Evolutionary conservation across 2,329 filamentous ascomycete species (phyloP), one percentile per base, ranked within the genome.

Genomic region (Microcyclospora pomicola): DNA sequence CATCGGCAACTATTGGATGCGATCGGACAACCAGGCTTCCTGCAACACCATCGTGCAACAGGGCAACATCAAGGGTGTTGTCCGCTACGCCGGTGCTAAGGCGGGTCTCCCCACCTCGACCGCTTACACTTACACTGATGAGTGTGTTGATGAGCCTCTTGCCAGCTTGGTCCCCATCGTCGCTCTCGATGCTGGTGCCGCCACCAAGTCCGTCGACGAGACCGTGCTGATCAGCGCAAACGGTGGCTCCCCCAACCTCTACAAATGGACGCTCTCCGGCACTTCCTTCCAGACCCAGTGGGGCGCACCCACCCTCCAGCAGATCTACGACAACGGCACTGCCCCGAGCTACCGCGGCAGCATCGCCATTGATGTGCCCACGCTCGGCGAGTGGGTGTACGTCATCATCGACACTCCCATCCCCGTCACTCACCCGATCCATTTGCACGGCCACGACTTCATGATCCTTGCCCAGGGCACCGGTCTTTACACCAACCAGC

Each of bases 221-320:
- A 47, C 45, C 9, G 54, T 59, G 5, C 43, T 47, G 10, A 53
- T 64, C 13, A 55, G 43, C 4, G 49, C 47, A 38, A 58, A 53
- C 34, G 41, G 39, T 28, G 55, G 57, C 15, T 37, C 35, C 5
- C 44, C 48, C 27, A 56, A 50, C 14, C 45, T 65, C 9, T 64
- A 56, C 54, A 55, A 59, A 10, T 66, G 64, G 63, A 57, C 53
- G 14, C 49, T 66, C 2, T 58, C 58, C 40, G 60, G 59, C 45
- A 61, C 55, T 2, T 61, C 58, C 27, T 62, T 66, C 54, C 41
- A 49, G 28, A 41, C 44, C 16, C 42, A 52, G n/a, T 67, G 59
- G 57, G 49, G 41, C 6, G 46, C 64, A 38, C 62, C 64, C 15
- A 62, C 61, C 0, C 50, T 65, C 5, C 37, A 49, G 30, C 49